Percentiles rank a stretch among this genome's conserved stretches.
Conservation (phyloP, 208 protist genomes). For the Trichomonas vaginalis region DNA sequence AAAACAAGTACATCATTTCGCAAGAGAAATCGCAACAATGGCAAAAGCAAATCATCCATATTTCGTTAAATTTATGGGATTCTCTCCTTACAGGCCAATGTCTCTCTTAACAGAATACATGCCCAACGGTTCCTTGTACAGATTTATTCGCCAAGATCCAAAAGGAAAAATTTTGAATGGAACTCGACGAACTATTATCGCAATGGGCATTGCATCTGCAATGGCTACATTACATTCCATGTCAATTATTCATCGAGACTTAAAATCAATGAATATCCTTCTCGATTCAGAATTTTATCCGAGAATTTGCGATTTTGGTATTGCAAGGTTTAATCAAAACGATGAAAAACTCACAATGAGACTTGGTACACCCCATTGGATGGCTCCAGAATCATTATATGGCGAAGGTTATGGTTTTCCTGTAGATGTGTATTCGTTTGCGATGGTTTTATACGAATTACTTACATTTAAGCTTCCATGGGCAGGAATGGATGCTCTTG, state of each 20-base stretch:
- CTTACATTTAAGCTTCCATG: slow-evolving; percentile 28
- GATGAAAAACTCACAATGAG: not conserved
- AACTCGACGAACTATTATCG: slow-evolving; percentile 20
- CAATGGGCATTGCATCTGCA: slow-evolving; percentile 28
- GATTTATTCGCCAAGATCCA: not conserved
- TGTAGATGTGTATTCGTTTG: slow-evolving; percentile 40
- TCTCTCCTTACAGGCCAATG: not conserved
- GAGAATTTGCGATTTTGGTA: slow-evolving; percentile 13
- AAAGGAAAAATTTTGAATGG: not conserved
- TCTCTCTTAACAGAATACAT: not conserved
- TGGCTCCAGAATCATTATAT: not conserved
- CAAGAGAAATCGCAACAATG: not conserved
- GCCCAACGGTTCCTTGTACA: not conserved
- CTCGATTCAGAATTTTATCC: slow-evolving; percentile 9
- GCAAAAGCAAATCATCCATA: not conserved
- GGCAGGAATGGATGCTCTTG: not conserved
- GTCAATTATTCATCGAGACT: slow-evolving; percentile 39
- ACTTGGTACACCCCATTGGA: slow-evolving; percentile 2
- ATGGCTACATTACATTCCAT: slow-evolving; percentile 40
- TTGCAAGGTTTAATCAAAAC: not conserved
- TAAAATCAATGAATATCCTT: slow-evolving; percentile 41
- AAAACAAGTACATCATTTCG: not conserved
- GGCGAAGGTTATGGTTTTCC: slow-evolving; percentile 24
- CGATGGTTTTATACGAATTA: slow-evolving; percentile 41
- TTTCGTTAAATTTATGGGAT: not conserved